phyloP scores from a whole-genome alignment of 306 rosid species.

The Rosa chinensis region DNA sequence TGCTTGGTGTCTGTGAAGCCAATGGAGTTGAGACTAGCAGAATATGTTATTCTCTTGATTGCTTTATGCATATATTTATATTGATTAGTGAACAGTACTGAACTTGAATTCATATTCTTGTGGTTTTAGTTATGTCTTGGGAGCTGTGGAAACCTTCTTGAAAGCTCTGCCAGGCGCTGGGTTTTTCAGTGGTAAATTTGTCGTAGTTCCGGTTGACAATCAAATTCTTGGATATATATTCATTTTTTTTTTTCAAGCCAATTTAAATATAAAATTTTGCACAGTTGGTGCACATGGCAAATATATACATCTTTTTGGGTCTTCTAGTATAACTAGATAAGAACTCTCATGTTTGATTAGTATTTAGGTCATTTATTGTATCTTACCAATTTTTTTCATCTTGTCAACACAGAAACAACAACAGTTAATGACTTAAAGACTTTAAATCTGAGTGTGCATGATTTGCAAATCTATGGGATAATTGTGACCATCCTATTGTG shows the following conservation, averaged over 20 bases:
- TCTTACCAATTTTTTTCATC: conserved; percentile 22
- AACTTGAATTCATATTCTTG: conserved; percentile 36
- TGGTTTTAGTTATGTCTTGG: conserved; percentile 85
- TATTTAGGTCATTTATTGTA: neutral
- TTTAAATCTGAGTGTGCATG: conserved; percentile 54
- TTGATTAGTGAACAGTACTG: conserved; percentile 13
- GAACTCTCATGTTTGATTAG: neutral
- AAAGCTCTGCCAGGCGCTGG: conserved; percentile 96
- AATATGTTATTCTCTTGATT: conserved; percentile 17
- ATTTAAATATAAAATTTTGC: neutral
- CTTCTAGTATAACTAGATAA: neutral
- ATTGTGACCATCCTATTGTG: conserved; percentile 88
- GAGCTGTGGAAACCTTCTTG: conserved; percentile 99
- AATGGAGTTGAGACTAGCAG: conserved; percentile 20
- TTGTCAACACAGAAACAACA: conserved; percentile 70
- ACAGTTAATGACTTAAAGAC: conserved; percentile 30
- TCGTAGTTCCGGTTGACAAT: conserved; percentile 7
- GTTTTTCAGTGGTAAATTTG: conserved; percentile 79
- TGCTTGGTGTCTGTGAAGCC: conserved; percentile 20
- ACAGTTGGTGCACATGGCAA: neutral
- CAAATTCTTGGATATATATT: neutral
- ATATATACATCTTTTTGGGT: neutral
- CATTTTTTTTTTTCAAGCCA: neutral
- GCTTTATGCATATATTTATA: conserved; percentile 13
- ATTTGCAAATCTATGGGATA: conserved; percentile 94